phyloP scores from a whole-genome alignment of 1,284 basidiomycete species.

The Apiotrichum akiyoshidainum region DNA sequence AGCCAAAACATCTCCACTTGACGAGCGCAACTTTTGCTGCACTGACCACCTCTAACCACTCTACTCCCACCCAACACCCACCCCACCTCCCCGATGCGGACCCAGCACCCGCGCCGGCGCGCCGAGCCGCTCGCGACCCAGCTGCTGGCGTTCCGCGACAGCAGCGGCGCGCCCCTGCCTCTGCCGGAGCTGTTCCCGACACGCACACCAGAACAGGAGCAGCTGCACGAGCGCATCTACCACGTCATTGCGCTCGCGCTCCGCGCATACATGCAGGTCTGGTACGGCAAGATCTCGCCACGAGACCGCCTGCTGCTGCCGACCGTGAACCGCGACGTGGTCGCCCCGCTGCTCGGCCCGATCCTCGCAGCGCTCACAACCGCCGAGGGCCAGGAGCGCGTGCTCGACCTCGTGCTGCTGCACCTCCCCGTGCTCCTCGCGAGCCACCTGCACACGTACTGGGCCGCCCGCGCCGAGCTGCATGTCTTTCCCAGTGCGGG shows the following conservation, averaged over 20 bases:
- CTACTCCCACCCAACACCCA: not conserved
- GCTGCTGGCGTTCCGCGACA: slow-evolving; percentile 9
- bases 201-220: not conserved
- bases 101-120: slow-evolving; percentile 1
- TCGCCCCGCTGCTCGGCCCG: slow-evolving; percentile 24
- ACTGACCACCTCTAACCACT: not conserved
- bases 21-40: not conserved
- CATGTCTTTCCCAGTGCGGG: not conserved
- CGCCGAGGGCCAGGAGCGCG: slow-evolving; percentile 6
- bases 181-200: slow-evolving; percentile 9
- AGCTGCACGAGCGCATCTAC: slow-evolving; percentile 19
- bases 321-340: slow-evolving; percentile 9
- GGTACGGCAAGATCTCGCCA: slow-evolving; percentile 43
- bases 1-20: no score
- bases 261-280: slow-evolving; percentile 37
- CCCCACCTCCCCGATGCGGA: slow-evolving; percentile 3
- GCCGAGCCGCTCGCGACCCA: slow-evolving; percentile 13
- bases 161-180: not conserved
- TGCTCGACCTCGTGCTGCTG: slow-evolving; percentile 29
- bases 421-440: slow-evolving; percentile 29
- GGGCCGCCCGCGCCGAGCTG: slow-evolving; percentile 17
- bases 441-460: slow-evolving; percentile 31
- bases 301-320: slow-evolving; percentile 28
- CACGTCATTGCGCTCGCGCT: slow-evolving; percentile 19
- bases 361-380: slow-evolving; percentile 22